Evolutionary conservation across 768 basidiomycete genomes (phyloP).

Genomic region (Psilocybe cyanescens): DNA sequence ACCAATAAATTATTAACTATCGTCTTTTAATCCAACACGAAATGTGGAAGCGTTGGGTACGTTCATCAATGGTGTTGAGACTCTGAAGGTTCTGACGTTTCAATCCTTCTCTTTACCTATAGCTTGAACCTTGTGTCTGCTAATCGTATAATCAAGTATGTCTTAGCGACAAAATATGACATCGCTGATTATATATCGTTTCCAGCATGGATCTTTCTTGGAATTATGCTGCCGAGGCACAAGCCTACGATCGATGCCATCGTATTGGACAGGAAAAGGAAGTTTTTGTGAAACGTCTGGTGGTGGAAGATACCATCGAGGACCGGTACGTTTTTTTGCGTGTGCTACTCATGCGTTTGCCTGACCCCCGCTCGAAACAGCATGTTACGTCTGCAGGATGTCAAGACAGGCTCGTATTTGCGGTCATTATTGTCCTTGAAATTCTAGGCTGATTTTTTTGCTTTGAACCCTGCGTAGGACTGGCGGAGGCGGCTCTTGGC

Average conservation of each 20-base stretch:
- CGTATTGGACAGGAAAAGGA: conserved; percentile 73
- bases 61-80: conserved; percentile 1
- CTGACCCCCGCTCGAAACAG: conserved; percentile 29
- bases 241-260: conserved; percentile 65
- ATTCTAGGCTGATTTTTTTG: not conserved
- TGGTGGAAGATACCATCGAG: conserved; percentile 73
- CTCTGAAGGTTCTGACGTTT: not conserved
- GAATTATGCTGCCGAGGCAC: conserved; percentile 75
- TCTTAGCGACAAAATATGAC: not conserved
- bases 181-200: not conserved
- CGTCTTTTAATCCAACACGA: conserved; percentile 43
- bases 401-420: conserved; percentile 52
- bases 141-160: conserved; percentile 72
- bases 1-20: not conserved
- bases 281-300: conserved; percentile 68
- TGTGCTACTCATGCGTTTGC: not conserved
- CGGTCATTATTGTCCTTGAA: not conserved
- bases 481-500: conserved; percentile 72
- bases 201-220: conserved; percentile 73
- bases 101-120: not conserved
- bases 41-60: conserved; percentile 69
- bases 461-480: conserved; percentile 33
- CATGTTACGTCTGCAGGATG: conserved; percentile 71
- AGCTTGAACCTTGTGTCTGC: conserved; percentile 67
- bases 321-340: conserved; percentile 55